These are phyloP conservation scores for Pugionium dolabratum DNA, from an alignment of 345 rosid species.

Conservation along the genomic window DNA sequence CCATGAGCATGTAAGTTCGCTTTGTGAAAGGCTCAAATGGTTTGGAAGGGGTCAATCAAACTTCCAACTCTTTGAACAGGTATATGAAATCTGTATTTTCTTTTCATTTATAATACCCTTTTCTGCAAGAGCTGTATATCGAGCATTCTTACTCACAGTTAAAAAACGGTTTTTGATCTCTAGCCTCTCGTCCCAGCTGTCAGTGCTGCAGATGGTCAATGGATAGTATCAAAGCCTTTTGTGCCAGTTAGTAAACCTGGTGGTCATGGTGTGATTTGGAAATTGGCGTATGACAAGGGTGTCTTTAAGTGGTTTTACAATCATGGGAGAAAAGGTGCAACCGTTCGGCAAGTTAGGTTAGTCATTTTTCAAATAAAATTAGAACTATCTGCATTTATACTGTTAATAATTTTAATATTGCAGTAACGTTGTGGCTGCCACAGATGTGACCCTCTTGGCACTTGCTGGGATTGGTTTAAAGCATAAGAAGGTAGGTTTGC, in stretches of 20 bases:
- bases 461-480: slow-evolving; percentile 88
- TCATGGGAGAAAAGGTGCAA: slow-evolving; percentile 90
- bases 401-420: slow-evolving; percentile 35
- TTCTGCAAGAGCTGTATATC: background rate
- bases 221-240: slow-evolving; percentile 74
- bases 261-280: slow-evolving; percentile 98
- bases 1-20: slow-evolving; percentile 71
- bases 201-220: slow-evolving; percentile 80
- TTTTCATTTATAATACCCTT: background rate
- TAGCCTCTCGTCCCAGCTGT: slow-evolving; percentile 93
- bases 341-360: slow-evolving; percentile 94
- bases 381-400: slow-evolving; percentile 16
- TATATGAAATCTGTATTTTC: slow-evolving; percentile 19
- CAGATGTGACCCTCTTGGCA: slow-evolving; percentile 85
- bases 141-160: slow-evolving; percentile 12
- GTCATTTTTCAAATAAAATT: slow-evolving; percentile 32
- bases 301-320: slow-evolving; percentile 74
- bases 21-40: slow-evolving; percentile 76
- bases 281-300: slow-evolving; percentile 90
- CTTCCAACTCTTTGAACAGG: slow-evolving; percentile 95
- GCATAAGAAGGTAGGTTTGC: slow-evolving; percentile 58
- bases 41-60: slow-evolving; percentile 88
- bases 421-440: slow-evolving; percentile 96
- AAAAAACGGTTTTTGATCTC: slow-evolving; percentile 31
- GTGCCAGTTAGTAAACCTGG: slow-evolving; percentile 90